A percentile compares a stretch with the other conserved stretches of the same genome.
phyloP scores from a whole-genome alignment of 2,329 filamentous ascomycete species.

The Verruconis gallopava region DNA sequence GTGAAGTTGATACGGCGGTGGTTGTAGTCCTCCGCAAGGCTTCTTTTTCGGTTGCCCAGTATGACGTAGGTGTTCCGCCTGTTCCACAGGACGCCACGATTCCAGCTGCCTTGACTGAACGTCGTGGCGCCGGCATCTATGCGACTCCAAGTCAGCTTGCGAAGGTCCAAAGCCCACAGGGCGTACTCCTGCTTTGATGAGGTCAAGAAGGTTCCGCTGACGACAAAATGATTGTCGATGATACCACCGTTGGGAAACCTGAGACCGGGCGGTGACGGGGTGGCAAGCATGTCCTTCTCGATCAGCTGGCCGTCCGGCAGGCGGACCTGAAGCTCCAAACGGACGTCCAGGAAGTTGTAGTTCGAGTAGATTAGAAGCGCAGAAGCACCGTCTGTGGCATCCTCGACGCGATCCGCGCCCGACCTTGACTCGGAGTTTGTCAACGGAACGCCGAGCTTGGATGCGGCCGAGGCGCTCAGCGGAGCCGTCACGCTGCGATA shows the following conservation, averaged over 20 bases:
- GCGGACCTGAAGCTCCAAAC: slow-evolving; percentile 83
- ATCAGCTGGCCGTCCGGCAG: slow-evolving; percentile 69
- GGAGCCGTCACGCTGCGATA: slow-evolving; percentile 93
- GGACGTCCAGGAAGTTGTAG: slow-evolving; percentile 97
- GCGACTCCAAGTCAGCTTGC: slow-evolving; percentile 80
- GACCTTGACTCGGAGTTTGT: slow-evolving; percentile 18
- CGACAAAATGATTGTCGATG: slow-evolving; percentile 91
- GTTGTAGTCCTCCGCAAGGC: slow-evolving; percentile 94
- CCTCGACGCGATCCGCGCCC: slow-evolving; percentile 24
- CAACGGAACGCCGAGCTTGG: slow-evolving; percentile 50
- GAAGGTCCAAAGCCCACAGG: slow-evolving; percentile 84
- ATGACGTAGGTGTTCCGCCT: slow-evolving; percentile 92
- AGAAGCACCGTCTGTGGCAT: slow-evolving; percentile 31
- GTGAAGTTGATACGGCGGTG: slow-evolving; percentile 95
- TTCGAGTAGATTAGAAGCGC: slow-evolving; percentile 97
- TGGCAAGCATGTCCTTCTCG: slow-evolving; percentile 80
- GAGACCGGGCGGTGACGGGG: slow-evolving; percentile 78
- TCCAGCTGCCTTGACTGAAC: slow-evolving; percentile 97
- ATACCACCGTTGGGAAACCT: slow-evolving; percentile 93
- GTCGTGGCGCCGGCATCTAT: slow-evolving; percentile 92
- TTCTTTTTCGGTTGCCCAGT: slow-evolving; percentile 83
- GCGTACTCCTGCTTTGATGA: slow-evolving; percentile 98
- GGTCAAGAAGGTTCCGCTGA: slow-evolving; percentile 92
- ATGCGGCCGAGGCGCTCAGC: slow-evolving; percentile 51
- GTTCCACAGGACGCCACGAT: slow-evolving; percentile 85